Evolutionary conservation across 2,329 filamentous ascomycete species (phyloP), one percentile per base, ranked within the genome.

Genomic region (Metarhizium robertsii): DNA sequence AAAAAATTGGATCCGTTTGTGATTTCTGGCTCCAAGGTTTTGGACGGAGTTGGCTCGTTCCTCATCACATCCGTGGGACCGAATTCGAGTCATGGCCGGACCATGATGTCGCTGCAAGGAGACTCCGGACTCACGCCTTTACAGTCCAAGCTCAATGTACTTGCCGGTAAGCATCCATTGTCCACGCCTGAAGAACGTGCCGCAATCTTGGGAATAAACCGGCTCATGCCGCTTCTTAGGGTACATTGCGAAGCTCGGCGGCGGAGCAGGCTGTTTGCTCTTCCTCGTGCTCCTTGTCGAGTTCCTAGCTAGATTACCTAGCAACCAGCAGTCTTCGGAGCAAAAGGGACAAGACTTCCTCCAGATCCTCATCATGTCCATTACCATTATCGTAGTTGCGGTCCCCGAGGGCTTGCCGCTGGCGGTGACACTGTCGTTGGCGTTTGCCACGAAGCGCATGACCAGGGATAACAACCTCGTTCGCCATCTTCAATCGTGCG

Each of bases 211-310:
- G 3, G 25, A 25, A 25, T 25, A 25, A 25, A 25, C 25, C 25
- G 25, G 25, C 25, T 25, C 25, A 25, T 25, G 25, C 25, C 25
- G 25, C 25, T 6, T 14, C 36, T 14, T 14, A 38, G 36, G 36
- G 8, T 66, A 30, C 32, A 72, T 72, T 53, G 71, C 71, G 14
- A 71, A 69, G 57, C 57, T 69, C 30, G 80, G 79, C 32, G 83
- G 86, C 62, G 82, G 81, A 54, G 85, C 88, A 34, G 88, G 88
- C 47, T 69, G 88, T 14, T 70, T 92, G 7, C 76, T 92, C 18
- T 94, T 94, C 66, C 71, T 90, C 53, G 86, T 90, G 29, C 75
- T 92, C 13, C 83, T 92, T 63, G 88, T 92, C 73, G 85, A 89
- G 64, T 92, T 91, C 66, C 73, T 89, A 30, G 85, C 79, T 40